Base-by-base conservation (phyloP, 202 grass and related monocot species). In the Schoenoplectus tabernaemontani region DNA sequence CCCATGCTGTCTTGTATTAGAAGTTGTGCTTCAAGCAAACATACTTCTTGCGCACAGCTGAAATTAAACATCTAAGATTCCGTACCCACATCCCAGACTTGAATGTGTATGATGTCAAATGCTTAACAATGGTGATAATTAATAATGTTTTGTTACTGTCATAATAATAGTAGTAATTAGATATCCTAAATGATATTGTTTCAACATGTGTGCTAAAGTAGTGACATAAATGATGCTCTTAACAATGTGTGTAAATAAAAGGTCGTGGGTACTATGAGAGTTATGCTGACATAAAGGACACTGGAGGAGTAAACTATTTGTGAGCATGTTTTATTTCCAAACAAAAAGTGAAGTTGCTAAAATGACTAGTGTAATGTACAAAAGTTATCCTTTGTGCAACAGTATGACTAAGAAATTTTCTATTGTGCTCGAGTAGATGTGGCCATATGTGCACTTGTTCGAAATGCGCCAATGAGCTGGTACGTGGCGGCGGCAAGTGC, bases 361-460 rank as follows among this genome's bases (percentile, higher is more conserved):
- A 74, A 74, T 12, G 44, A 73, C 44, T 43, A 61, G 57, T 78
- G n/a, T 78, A 20, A 42, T 61, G 20, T 61, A 39, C 32, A 44
- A 60, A 60, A 60, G n/a, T 17, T n/a, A 50, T 79, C 13, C 20
- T 72, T 72, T 26, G 16, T 16, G 12, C 26, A 34, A 34, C 22
- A 20, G 8, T 20, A 41, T 78, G 53, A 44, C 54, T 82, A 60
- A 71, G 67, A 73, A 12, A 9, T 82, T 2, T 5, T 19, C 70
- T 69, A 9, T 37, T 34, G n/a, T 69, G 65, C 13, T 76, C 13
- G 64, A 51, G 64, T 88, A 99, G 96, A 86, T 99, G 96, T 9
- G 96, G 96, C n/a, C 96, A 99, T 83, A 96, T 99, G 96, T 99
- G 96, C 81, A 99, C 96, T 65, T 99, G 96, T 83, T 89, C 92